Evolutionary conservation across 202 grass and related monocot genomes (phyloP).

Genomic region (Musa balbisiana): DNA sequence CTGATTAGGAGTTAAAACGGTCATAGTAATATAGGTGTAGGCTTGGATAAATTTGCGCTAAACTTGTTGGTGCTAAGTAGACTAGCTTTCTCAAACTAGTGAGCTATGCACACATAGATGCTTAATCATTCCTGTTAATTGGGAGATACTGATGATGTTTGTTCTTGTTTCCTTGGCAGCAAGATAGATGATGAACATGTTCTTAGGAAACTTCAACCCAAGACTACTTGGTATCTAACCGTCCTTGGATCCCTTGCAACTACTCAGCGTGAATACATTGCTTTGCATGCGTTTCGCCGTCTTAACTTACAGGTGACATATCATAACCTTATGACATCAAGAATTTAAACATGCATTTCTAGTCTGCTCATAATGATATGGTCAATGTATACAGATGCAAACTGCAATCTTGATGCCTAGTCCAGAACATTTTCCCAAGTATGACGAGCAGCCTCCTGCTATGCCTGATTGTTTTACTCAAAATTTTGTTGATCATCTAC

Average conservation of each 20-base stretch:
- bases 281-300: conserved; percentile 80
- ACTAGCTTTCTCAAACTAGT: no score
- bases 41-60: no score
- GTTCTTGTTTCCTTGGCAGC: conserved; percentile 1
- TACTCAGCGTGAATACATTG: conserved; percentile 94
- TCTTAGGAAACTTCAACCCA: conserved; percentile 72
- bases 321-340: not conserved
- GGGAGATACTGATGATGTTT: not conserved
- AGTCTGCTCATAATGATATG: conserved; percentile 15
- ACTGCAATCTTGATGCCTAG: conserved; percentile 91
- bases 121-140: not conserved
- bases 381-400: conserved; percentile 69
- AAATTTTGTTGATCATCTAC: conserved; percentile 80
- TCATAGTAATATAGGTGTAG: no score
- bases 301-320: conserved; percentile 73
- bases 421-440: conserved; percentile 95
- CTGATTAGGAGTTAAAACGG: no score
- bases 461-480: conserved; percentile 94
- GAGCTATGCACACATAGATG: no score
- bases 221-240: conserved; percentile 71
- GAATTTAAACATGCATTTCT: not conserved
- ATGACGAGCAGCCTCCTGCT: conserved; percentile 80
- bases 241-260: conserved; percentile 94
- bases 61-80: no score
- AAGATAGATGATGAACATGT: conserved; percentile 53